A percentile compares a stretch with the other conserved stretches of the same genome.
Evolutionary conservation across 164 flowering plant species (phyloP).

Genomic region (Magnolia kwangsiensis): DNA sequence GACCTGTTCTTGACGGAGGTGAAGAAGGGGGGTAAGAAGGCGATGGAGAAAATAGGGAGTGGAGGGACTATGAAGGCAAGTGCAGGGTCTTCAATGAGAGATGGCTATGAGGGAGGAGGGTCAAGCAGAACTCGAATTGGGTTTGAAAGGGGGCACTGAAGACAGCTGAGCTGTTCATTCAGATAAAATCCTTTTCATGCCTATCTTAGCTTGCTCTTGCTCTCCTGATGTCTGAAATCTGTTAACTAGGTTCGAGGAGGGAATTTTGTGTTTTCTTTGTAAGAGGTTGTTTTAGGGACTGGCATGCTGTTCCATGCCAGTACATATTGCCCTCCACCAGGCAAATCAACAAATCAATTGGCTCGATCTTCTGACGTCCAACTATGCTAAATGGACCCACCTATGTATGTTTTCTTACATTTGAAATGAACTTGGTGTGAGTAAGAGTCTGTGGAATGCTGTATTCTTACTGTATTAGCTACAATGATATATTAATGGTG

Average conservation of each 20-base stretch:
- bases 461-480: too few relatives aligned
- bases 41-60: slow-evolving; percentile 71
- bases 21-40: slow-evolving; percentile 78
- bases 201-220: not conserved
- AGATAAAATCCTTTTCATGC: not conserved
- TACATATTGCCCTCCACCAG: too few relatives aligned
- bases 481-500: too few relatives aligned
- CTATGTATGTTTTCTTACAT: too few relatives aligned
- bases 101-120: slow-evolving; percentile 64
- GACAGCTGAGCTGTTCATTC: not conserved
- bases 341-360: too few relatives aligned
- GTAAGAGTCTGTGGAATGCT: too few relatives aligned
- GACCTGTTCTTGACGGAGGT: slow-evolving; percentile 87
- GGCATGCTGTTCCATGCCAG: too few relatives aligned
- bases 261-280: too few relatives aligned
- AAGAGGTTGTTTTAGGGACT: too few relatives aligned
- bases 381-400: too few relatives aligned
- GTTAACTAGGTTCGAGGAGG: not conserved
- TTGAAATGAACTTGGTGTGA: too few relatives aligned
- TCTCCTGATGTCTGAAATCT: not conserved
- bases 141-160: slow-evolving; percentile 26
- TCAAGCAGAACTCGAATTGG: slow-evolving; percentile 57
- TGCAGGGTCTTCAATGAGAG: slow-evolving; percentile 75
- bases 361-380: too few relatives aligned
- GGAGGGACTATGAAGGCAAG: slow-evolving; percentile 91